phyloP scores from a whole-genome alignment of 2,329 filamentous ascomycete genomes.

The Myotisia sp. region DNA sequence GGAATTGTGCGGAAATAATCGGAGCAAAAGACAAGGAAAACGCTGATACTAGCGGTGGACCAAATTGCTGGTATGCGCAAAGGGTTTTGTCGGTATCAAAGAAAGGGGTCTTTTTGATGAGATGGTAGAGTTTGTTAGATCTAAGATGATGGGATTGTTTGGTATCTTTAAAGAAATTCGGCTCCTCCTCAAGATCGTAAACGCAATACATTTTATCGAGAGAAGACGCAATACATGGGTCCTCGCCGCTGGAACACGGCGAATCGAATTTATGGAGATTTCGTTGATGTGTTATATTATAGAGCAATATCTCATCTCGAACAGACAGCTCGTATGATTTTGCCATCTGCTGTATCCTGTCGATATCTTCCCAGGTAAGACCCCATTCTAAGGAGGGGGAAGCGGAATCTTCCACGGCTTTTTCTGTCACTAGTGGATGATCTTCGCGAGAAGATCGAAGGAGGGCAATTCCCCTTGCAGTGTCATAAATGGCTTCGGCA shows the following conservation, averaged over 20 bases:
- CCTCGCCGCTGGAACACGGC: neutral
- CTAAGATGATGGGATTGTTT: neutral
- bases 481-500: conserved; percentile 60
- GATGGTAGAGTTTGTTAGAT: conserved; percentile 18
- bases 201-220: conserved; percentile 8
- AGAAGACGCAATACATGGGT: neutral
- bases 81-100: conserved; percentile 11
- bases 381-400: conserved; percentile 52
- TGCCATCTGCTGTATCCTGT: conserved; percentile 48
- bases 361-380: conserved; percentile 57
- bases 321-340: conserved; percentile 26
- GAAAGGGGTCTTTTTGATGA: conserved; percentile 18
- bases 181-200: conserved; percentile 1
- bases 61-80: conserved; percentile 16
- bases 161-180: neutral
- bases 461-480: conserved; percentile 60
- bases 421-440: conserved; percentile 50
- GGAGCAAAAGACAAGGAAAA: conserved; percentile 59
- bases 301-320: conserved; percentile 26
- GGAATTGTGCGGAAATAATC: conserved; percentile 58
- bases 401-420: conserved; percentile 32
- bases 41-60: conserved; percentile 37
- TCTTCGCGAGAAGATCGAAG: conserved; percentile 55
- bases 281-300: conserved; percentile 17
- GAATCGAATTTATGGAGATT: neutral